Percentiles rank a stretch among this genome's conserved stretches.
These are phyloP conservation scores for Oxyria digyna DNA, from an alignment of 148 eudicot species.

Conservation along the genomic window DNA sequence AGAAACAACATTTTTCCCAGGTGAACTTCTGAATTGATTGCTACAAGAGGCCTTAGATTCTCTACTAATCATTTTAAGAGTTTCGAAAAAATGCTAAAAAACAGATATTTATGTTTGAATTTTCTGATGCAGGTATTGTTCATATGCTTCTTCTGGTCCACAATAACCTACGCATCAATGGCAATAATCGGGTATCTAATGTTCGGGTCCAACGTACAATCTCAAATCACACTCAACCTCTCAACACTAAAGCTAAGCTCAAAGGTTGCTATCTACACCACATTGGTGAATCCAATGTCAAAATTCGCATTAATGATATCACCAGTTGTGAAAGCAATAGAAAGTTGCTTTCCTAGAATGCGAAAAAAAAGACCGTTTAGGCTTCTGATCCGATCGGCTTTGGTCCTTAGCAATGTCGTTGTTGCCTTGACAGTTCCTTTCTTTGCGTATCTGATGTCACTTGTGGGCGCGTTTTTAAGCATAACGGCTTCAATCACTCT, in stretches of 20 bases:
- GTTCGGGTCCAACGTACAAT: constrained; percentile 34
- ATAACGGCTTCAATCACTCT: constrained; percentile 26
- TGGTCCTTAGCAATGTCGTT: constrained; percentile 30
- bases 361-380: constrained; percentile 20
- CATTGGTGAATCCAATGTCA: constrained; percentile 34
- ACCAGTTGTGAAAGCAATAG: constrained; percentile 30
- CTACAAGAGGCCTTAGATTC: too few species aligned
- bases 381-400: constrained; percentile 19
- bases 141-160: constrained; percentile 33
- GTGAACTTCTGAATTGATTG: constrained; percentile 13
- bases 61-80: too few species aligned
- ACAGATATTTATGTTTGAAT: background rate
- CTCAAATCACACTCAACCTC: constrained; percentile 42
- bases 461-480: constrained; percentile 41
- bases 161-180: constrained; percentile 35
- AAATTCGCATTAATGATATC: constrained; percentile 46
- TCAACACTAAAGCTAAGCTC: constrained; percentile 27
- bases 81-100: too few species aligned
- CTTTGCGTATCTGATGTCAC: constrained; percentile 36
- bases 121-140: constrained; percentile 25
- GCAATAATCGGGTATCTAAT: constrained; percentile 35
- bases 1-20: constrained; percentile 31
- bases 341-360: constrained; percentile 26
- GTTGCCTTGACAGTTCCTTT: constrained; percentile 36
- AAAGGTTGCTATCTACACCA: constrained; percentile 39